Conservation (phyloP, 352 stramenopile species). For the Globisporangium viniferum region DNA sequence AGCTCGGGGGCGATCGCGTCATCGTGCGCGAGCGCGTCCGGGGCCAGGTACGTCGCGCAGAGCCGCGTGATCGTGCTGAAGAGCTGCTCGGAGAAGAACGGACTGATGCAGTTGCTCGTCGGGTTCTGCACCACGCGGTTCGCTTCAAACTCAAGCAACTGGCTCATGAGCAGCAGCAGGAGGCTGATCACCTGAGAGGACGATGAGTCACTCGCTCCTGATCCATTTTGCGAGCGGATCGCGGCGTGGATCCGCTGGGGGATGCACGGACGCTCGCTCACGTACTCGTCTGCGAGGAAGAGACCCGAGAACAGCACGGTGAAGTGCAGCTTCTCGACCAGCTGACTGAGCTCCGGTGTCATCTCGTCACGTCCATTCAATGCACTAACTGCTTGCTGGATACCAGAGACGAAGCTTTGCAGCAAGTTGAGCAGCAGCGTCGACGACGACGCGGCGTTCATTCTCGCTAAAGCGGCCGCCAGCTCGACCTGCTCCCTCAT, state of each 20-base stretch:
- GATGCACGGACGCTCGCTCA: slow-evolving; percentile 71
- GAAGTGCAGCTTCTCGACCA: slow-evolving; percentile 83
- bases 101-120: slow-evolving; percentile 56
- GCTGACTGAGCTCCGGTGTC: slow-evolving; percentile 49
- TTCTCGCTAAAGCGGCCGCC: slow-evolving; percentile 58
- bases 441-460: slow-evolving; percentile 56
- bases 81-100: slow-evolving; percentile 79
- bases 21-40: slow-evolving; percentile 39
- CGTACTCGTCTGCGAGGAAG: slow-evolving; percentile 78
- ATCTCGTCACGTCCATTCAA: slow-evolving; percentile 53
- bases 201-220: not conserved
- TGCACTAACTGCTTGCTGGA: slow-evolving; percentile 41
- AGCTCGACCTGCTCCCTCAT: slow-evolving; percentile 68
- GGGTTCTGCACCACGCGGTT: slow-evolving; percentile 55
- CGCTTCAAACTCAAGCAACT: slow-evolving; percentile 69
- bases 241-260: slow-evolving; percentile 48
- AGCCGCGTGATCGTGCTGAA: slow-evolving; percentile 69
- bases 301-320: slow-evolving; percentile 69
- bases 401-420: slow-evolving; percentile 48
- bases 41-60: slow-evolving; percentile 69
- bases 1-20: slow-evolving; percentile 44
- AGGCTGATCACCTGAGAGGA: slow-evolving; percentile 52
- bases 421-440: slow-evolving; percentile 56
- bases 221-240: slow-evolving; percentile 17
- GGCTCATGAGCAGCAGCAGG: slow-evolving; percentile 62